phyloP scores from a whole-genome alignment of 2,329 filamentous ascomycete genomes.

The Coniochaeta sp. region DNA sequence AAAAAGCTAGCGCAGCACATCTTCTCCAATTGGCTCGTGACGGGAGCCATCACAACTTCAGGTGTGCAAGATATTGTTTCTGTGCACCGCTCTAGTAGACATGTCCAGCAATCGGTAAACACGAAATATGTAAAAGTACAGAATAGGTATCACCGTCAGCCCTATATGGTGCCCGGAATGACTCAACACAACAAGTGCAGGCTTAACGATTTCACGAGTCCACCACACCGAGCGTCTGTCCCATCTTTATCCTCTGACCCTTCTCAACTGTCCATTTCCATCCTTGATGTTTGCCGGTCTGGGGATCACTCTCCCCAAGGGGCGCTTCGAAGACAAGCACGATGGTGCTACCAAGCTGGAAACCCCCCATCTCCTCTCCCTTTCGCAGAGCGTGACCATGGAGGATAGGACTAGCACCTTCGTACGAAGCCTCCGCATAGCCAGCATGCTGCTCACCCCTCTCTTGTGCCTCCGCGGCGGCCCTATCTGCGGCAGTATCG shows the following conservation, averaged over 20 bases:
- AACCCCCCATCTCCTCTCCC: constrained; percentile 97
- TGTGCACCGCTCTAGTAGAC: no score
- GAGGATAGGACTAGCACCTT: constrained; percentile 66
- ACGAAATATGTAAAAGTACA: background rate
- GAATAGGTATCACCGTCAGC: background rate
- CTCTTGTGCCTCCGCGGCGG: constrained; percentile 69
- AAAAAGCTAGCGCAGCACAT: background rate
- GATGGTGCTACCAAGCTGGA: constrained; percentile 90
- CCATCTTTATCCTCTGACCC: constrained; percentile 83
- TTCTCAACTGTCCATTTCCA: constrained; percentile 85
- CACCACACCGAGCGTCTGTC: constrained; percentile 75
- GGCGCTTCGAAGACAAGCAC: constrained; percentile 97
- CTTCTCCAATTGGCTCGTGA: no score
- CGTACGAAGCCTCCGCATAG: constrained; percentile 87
- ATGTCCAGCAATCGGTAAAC: no score
- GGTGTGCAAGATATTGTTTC: background rate
- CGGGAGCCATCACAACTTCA: no score
- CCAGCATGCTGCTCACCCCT: constrained; percentile 81
- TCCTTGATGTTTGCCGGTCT: constrained; percentile 53
- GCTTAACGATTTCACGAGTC: constrained; percentile 28
- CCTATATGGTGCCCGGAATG: background rate
- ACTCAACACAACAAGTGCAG: background rate
- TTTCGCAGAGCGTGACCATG: constrained; percentile 75
- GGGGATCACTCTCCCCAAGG: constrained; percentile 49
- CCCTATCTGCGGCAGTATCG: constrained; percentile 83